Base-by-base conservation (phyloP, 2,329 filamentous ascomycete genomes). In the Samsoniella hepiali region DNA sequence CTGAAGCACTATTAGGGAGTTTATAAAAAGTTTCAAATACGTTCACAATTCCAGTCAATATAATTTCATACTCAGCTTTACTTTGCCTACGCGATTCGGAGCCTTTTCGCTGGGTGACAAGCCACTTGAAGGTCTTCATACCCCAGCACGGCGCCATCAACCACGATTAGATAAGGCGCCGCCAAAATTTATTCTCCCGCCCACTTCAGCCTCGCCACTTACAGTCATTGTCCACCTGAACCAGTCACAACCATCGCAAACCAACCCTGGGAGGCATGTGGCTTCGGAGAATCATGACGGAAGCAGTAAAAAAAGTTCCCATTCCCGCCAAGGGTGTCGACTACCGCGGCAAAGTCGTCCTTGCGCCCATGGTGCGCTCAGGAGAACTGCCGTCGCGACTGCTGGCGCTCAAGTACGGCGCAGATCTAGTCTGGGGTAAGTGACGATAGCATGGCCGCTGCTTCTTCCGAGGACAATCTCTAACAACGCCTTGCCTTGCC, bases 351-450 rank as follows among this genome's bases (percentile, higher is more conserved):
- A 97, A 96, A 77, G 79, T 98, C 68, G 95, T 98, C 51, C 89
- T 99, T 67, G 95, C 95, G 66, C 95, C 95, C 47, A 99, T 99
- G 95, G 94, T 97, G 64, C 90, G 95, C 69, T 96, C 92, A n/a
- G 95, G 95, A 73, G 95, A 99, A 80, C 81, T 97, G 65, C 94
- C 95, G 3, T 95, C 91, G 45, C 88, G 95, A 64, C 84, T 99
- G 32, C 79, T 96, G 50, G 91, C 95, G 38, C 85, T 99, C 66
- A 91, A 96, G 72, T 98, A 99, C 75, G 95, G 95, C 68, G 95
- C 95, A 59, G 95, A 99, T 76, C 82, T 99, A 17, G 95, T 99
- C 68, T 99, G 95, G 94, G 94, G 89, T 91, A 75, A 69, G 82
- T 78, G 5, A 34, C 22, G n/a, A 49, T 31, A 32, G 40, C 50